Conservation (phyloP, 495 filamentous ascomycete genomes). For the Bacidia gigantensis region DNA sequence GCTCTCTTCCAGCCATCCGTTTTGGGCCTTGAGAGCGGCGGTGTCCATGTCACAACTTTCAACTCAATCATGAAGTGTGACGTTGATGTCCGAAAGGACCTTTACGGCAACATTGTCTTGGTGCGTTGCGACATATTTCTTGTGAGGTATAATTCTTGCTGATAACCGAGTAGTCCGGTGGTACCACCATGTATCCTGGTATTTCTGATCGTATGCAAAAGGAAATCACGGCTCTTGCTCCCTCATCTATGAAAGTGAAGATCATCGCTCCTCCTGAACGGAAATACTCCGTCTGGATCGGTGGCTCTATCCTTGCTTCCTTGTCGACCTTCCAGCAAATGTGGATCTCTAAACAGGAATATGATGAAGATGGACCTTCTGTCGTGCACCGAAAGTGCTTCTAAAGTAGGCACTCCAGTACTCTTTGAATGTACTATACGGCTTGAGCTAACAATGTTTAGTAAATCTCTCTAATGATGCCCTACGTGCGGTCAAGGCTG, state of each 20-base stretch:
- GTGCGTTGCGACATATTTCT: slow-evolving; percentile 37
- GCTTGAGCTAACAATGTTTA: background rate
- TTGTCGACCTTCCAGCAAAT: slow-evolving; percentile 99
- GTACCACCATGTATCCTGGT: slow-evolving; percentile 99
- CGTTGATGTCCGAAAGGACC: slow-evolving; percentile 97
- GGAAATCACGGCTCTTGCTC: slow-evolving; percentile 98
- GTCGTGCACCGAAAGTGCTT: slow-evolving; percentile 99
- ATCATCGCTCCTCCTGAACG: slow-evolving; percentile 66
- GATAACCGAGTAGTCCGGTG: slow-evolving; percentile 57
- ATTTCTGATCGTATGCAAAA: slow-evolving; percentile 99
- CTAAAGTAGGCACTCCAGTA: slow-evolving; percentile 45
- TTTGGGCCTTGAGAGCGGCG: slow-evolving; percentile 91
- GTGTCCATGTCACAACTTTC: slow-evolving; percentile 99
- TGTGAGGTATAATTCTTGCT: slow-evolving; percentile 7
- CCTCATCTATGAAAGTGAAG: slow-evolving; percentile 83
- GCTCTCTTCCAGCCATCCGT: slow-evolving; percentile 99
- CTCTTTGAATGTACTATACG: background rate
- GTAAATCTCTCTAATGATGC: background rate
- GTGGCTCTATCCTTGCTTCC: slow-evolving; percentile 98
- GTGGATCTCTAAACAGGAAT: slow-evolving; percentile 99
- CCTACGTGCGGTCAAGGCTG: background rate
- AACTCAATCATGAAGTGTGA: slow-evolving; percentile 99
- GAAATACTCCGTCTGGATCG: slow-evolving; percentile 96
- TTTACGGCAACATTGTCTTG: slow-evolving; percentile 99
- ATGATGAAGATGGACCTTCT: slow-evolving; percentile 98